phyloP scores from a whole-genome alignment of 2,329 filamentous ascomycete species.

The Sclerotinia borealis region DNA sequence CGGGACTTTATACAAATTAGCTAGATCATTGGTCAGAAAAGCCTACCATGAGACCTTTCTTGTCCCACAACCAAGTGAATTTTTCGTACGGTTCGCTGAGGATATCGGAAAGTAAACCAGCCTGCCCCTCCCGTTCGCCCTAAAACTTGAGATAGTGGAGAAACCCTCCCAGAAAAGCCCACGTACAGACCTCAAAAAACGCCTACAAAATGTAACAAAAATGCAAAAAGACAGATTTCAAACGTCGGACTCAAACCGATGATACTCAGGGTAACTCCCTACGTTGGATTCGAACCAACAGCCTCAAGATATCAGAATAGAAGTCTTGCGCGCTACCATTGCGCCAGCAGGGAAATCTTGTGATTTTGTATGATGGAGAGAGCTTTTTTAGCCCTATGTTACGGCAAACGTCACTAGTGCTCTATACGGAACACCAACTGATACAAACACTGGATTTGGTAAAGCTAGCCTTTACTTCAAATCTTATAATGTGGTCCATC shows the following conservation, averaged over 20 bases:
- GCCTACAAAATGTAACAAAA: neutral
- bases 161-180: no score
- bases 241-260: neutral
- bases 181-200: neutral
- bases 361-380: accelerated
- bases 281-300: neutral
- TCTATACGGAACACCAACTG: neutral
- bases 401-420: neutral
- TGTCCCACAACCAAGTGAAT: neutral
- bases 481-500: no score
- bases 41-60: neutral
- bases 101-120: no score
- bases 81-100: no score
- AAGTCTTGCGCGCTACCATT: conserved; percentile 10
- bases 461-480: neutral
- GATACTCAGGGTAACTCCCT: conserved; percentile 3
- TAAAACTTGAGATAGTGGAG: neutral
- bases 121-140: neutral
- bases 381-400: accelerated
- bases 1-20: neutral
- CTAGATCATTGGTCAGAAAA: neutral
- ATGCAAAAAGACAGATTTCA: neutral
- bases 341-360: conserved; percentile 6
- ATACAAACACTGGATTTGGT: neutral
- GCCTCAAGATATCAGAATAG: conserved; percentile 1